These are phyloP conservation scores for Pleurozium schreberi DNA, from an alignment of 225 moss, liverwort and hornwort species.

Conservation along the genomic window DNA sequence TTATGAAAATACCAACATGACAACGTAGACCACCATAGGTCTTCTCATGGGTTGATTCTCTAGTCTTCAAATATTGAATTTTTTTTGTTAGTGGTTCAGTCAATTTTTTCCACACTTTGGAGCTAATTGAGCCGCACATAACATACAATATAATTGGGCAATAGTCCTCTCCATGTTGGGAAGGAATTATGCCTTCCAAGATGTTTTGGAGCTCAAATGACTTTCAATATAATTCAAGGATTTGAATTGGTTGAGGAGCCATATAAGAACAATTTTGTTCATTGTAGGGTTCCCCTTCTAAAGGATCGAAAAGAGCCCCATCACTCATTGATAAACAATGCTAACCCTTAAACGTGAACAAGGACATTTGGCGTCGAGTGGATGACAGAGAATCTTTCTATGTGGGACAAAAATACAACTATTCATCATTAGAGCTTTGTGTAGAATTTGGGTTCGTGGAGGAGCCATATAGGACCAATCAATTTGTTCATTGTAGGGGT, in stretches of 20 bases:
- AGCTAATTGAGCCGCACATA: background rate
- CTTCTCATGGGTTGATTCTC: accelerated
- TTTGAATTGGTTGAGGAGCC: accelerated
- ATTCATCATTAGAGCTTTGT: too few species aligned
- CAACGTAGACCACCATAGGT: background rate
- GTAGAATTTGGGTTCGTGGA: too few species aligned
- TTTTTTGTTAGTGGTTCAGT: too few species aligned
- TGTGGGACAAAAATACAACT: too few species aligned
- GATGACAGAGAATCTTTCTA: too few species aligned
- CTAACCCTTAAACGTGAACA: too few species aligned
- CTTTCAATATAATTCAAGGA: background rate
- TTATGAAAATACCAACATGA: background rate
- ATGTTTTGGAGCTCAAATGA: accelerated
- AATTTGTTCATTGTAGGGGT: too few species aligned
- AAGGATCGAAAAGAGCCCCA: background rate
- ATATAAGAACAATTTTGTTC: background rate
- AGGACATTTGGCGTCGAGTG: too few species aligned
- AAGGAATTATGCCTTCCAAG: accelerated
- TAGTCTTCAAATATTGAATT: background rate
- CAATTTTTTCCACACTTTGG: too few species aligned
- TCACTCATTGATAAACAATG: too few species aligned
- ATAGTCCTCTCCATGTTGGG: accelerated
- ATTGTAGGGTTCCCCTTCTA: accelerated
- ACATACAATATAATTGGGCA: background rate
- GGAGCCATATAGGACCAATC: too few species aligned